Conservation (phyloP, 257 asterid genomes). For the Ocimum tenuiflorum region DNA sequence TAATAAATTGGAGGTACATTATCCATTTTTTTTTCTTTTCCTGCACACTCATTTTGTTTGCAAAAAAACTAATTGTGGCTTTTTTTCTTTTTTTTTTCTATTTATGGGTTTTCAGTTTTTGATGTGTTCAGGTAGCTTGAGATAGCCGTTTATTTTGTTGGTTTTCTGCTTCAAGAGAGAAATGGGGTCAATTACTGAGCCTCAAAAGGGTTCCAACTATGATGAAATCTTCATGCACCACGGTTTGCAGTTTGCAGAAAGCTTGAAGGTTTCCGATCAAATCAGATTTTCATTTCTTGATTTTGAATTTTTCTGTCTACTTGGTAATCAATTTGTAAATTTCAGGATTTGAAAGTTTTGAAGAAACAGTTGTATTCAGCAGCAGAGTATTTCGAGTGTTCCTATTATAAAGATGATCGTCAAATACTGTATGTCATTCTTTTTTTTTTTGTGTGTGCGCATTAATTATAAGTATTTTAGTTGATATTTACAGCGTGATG, state of each 20-base stretch:
- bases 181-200: conserved; percentile 11
- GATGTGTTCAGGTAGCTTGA: conserved; percentile 5
- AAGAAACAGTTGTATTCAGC: conserved; percentile 69
- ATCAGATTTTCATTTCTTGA: background rate
- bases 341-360: conserved; percentile 63
- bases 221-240: conserved; percentile 64
- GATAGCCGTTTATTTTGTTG: background rate
- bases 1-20: conserved; percentile 4
- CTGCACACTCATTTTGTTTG: conserved; percentile 1
- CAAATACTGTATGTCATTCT: conserved; percentile 39
- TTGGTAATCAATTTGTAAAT: background rate
- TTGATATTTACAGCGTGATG: conserved; percentile 49
- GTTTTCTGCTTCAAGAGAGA: background rate
- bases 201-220: conserved; percentile 38
- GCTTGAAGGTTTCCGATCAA: conserved; percentile 44
- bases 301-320: background rate
- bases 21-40: background rate
- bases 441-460: background rate
- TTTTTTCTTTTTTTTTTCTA: background rate
- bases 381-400: conserved; percentile 71
- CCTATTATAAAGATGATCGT: conserved; percentile 55
- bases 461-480: too few relatives aligned
- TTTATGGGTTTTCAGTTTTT: background rate
- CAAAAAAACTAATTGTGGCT: conserved; percentile 2
- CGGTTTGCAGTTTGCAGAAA: conserved; percentile 55